A percentile compares a stretch with the other conserved stretches of the same genome.
Evolutionary conservation across 179 eudicot species (phyloP).

Genomic region (Dionaea muscipula): DNA sequence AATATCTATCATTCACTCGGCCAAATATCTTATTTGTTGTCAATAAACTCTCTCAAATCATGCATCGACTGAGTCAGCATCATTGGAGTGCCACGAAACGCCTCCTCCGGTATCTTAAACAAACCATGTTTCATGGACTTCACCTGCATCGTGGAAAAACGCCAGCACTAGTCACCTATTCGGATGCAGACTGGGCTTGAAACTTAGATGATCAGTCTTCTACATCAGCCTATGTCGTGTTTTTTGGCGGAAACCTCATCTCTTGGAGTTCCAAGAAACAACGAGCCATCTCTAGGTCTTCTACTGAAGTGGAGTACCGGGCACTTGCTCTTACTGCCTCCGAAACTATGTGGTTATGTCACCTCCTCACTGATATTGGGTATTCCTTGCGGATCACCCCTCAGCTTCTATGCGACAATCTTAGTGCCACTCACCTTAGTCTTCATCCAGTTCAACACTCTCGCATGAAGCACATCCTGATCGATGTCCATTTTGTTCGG

Average conservation of each 20-base stretch:
- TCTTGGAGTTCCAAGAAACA: slow-evolving; percentile 5
- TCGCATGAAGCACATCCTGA: slow-evolving; percentile 2
- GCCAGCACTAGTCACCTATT: not conserved
- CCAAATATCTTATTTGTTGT: not conserved
- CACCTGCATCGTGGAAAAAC: no score
- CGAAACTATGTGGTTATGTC: not conserved
- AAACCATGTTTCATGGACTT: not conserved
- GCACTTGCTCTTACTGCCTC: not conserved
- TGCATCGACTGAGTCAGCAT: not conserved
- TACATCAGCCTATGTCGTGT: not conserved
- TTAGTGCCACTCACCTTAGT: not conserved
- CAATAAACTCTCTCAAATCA: not conserved
- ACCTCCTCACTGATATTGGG: not conserved
- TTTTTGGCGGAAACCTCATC: not conserved
- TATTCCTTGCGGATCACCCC: not conserved
- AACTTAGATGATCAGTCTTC: not conserved
- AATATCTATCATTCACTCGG: not conserved
- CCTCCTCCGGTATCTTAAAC: not conserved
- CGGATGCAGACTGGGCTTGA: slow-evolving; percentile 1
- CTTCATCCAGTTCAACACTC: slow-evolving; percentile 6
- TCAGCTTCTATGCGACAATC: slow-evolving; percentile 3
- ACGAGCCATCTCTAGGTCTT: not conserved
- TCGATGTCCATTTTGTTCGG: slow-evolving; percentile 1
- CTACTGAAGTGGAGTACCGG: no score
- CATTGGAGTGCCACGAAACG: not conserved